Evolutionary conservation across 345 rosid species (phyloP).

Genomic region (Conringia planisiliqua): DNA sequence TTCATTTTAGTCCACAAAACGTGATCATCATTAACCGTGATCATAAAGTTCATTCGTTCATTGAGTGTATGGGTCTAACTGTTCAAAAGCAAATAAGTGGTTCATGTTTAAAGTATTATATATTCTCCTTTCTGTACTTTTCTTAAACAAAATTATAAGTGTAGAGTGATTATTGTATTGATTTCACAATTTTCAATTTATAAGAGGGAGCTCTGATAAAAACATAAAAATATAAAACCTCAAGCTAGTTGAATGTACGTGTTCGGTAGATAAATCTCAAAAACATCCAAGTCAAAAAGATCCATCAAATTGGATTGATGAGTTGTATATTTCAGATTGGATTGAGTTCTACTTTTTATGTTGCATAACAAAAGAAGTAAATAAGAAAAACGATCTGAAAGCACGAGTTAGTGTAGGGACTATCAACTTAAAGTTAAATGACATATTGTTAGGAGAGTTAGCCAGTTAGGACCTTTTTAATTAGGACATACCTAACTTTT

Average conservation of each 20-base stretch:
- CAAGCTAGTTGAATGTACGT: neutral
- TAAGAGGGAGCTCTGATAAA: neutral
- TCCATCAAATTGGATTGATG: neutral
- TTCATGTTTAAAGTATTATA: neutral
- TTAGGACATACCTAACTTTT: constrained; percentile 28
- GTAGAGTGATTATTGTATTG: neutral
- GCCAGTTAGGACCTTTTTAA: neutral
- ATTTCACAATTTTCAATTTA: neutral
- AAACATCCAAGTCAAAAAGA: neutral
- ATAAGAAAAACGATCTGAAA: constrained; percentile 1
- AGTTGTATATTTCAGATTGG: neutral
- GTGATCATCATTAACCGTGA: constrained; percentile 27
- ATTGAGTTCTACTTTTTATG: neutral
- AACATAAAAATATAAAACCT: neutral
- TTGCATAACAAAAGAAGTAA: constrained; percentile 22
- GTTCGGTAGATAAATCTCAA: neutral
- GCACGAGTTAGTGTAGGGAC: constrained; percentile 31
- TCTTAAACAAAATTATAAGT: neutral
- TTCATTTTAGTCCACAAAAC: constrained; percentile 26
- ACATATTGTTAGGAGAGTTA: neutral
- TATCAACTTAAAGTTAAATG: neutral
- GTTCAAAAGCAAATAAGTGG: constrained; percentile 8
- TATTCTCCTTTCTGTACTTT: neutral
- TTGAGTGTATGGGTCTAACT: neutral
- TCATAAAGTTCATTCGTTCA: constrained; percentile 16